Conservation (phyloP, 139 green algal genomes). For the Eudorina sp. region DNA sequence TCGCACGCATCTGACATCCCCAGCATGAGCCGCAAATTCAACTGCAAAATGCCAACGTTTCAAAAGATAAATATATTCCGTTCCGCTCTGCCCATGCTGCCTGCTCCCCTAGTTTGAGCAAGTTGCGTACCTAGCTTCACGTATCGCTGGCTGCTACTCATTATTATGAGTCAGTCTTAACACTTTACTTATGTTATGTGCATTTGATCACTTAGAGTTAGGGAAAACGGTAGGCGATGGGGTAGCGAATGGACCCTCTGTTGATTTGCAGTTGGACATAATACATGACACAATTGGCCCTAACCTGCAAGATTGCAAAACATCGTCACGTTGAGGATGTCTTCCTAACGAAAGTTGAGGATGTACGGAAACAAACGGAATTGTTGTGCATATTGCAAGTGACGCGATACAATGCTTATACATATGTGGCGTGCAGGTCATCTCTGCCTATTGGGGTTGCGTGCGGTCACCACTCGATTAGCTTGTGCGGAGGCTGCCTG, state of each 20-base stretch:
- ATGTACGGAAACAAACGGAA: no score
- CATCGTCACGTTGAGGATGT: no score
- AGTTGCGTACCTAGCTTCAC: conserved; percentile 50
- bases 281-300: no score
- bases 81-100: not conserved
- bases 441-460: not conserved
- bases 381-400: no score
- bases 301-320: no score
- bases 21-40: conserved; percentile 85
- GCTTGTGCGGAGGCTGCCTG: not conserved
- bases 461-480: not conserved
- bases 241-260: no score
- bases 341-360: no score
- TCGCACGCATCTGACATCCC: conserved; percentile 82
- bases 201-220: conserved; percentile 2
- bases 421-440: not conserved
- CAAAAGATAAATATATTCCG: not conserved
- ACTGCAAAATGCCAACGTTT: conserved; percentile 58
- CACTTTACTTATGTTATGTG: not conserved
- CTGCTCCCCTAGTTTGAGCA: not conserved
- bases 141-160: conserved; percentile 17
- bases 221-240: no score
- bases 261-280: no score
- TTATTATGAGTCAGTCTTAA: not conserved
- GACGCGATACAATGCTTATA: no score